Base-by-base conservation (phyloP, 306 rosid genomes). In the Cucurbita moschata region DNA sequence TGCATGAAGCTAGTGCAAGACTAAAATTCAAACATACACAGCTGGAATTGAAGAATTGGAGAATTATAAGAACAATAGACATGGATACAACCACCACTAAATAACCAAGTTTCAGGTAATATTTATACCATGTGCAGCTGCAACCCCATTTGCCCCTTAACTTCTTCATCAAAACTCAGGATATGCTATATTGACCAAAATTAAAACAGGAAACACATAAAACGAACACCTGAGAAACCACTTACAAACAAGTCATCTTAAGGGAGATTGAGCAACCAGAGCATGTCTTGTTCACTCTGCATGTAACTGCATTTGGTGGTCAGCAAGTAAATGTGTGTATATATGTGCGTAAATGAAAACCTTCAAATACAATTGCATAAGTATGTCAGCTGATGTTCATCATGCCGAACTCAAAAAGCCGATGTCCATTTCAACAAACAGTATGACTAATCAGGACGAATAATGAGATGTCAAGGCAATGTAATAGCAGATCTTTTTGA, bases 331-430 rank as follows among this genome's bases (percentile, higher is more conserved):
- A 67, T 65, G 7, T 50, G 54, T 50, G 54, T 52, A 46, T 30
- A 47, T 35, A 49, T 49, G 13, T 47, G 43, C 39, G 14, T 13
- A 69, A 47, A 69, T 8, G 0, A 21, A 68, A 68, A 47, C 73
- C 11, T 68, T 46, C 42, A 46, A 68, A 68, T 68, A 47, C 73
- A 68, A 66, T 66, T 66, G 73, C 73, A 68, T 67, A 67, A 67
- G 42, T 21, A 47, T 54, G 57, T 49, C 44, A 69, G 4, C 56
- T 69, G 5, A 69, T 49, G 73, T 69, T 49, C 57, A 13, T 7
- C 73, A 49, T 49, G 58, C 42, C 43, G 4, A 26, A 69, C 14
- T 47, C 14, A 69, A 0, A 70, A 70, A 35, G 42, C 16, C 1
- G 56, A 14, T 70, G 47, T 1, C 10, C 74, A 50, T 50, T 69